These are phyloP conservation scores for Chrysanthemum makinoi DNA, from an alignment of 129 eudicot genomes.

Conservation along the genomic window DNA sequence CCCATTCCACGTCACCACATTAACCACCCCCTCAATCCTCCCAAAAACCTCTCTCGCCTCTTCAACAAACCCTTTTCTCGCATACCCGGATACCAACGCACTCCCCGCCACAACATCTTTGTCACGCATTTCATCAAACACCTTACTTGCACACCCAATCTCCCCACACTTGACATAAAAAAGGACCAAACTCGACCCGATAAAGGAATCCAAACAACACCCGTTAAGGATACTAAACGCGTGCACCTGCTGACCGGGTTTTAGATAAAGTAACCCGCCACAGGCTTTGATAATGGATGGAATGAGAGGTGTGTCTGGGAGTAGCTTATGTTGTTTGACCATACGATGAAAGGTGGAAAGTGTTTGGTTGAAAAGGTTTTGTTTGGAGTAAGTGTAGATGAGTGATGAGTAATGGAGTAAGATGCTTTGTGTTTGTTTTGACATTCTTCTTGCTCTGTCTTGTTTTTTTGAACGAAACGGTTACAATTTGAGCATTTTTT, in stretches of 20 bases:
- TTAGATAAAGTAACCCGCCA: slow-evolving; percentile 30
- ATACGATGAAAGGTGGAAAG: slow-evolving; percentile 15
- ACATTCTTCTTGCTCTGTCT: too few species aligned
- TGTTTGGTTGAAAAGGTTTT: too few species aligned
- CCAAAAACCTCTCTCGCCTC: slow-evolving; percentile 45
- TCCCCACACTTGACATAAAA: slow-evolving; percentile 55
- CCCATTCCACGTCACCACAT: slow-evolving; percentile 84
- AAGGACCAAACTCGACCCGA: slow-evolving; percentile 62
- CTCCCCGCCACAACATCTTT: slow-evolving; percentile 67
- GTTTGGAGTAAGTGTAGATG: too few species aligned
- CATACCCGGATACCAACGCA: slow-evolving; percentile 80
- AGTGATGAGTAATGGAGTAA: too few species aligned
- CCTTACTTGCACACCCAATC: slow-evolving; percentile 40
- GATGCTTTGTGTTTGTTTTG: too few species aligned
- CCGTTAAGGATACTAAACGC: slow-evolving; percentile 56
- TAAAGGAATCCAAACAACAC: slow-evolving; percentile 48
- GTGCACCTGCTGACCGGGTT: slow-evolving; percentile 58
- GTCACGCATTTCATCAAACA: slow-evolving; percentile 65
- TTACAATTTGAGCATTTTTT: too few species aligned
- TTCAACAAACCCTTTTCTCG: slow-evolving; percentile 48
- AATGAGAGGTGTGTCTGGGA: slow-evolving; percentile 57
- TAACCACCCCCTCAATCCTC: slow-evolving; percentile 36
- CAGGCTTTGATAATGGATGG: slow-evolving; percentile 69
- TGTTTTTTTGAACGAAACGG: too few species aligned
- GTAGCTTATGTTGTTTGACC: slow-evolving; percentile 13